These are phyloP conservation scores for Rhododendron kiyosumense DNA, from an alignment of 148 eudicot genomes.

Conservation along the genomic window DNA sequence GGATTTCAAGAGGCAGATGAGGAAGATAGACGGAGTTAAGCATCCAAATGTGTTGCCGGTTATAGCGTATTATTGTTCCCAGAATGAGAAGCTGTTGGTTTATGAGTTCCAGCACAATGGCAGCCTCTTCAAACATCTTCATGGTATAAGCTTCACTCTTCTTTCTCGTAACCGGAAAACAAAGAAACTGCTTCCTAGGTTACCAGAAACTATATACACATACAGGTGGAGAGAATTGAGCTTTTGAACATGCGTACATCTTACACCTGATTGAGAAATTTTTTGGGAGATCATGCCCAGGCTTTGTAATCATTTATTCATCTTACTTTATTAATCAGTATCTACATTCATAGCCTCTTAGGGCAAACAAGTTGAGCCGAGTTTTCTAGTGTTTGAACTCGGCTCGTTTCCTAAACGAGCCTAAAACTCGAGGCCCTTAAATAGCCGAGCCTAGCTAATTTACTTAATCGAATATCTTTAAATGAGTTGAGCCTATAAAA, in stretches of 20 bases:
- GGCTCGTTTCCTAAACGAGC: too few species aligned
- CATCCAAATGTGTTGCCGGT: slow-evolving; percentile 39
- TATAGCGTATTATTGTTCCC: slow-evolving; percentile 45
- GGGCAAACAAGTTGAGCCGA: not conserved
- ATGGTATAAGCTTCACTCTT: slow-evolving; percentile 25
- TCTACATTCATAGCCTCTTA: too few species aligned
- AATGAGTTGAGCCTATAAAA: not conserved
- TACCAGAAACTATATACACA: not conserved
- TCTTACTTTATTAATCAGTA: not conserved
- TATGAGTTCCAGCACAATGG: slow-evolving; percentile 50
- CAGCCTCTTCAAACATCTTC: slow-evolving; percentile 40
- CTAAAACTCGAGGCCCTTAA: not conserved
- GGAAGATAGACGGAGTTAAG: slow-evolving; percentile 25
- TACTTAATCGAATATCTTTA: too few species aligned
- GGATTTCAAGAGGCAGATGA: slow-evolving; percentile 41
- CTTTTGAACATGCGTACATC: not conserved
- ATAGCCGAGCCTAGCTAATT: not conserved
- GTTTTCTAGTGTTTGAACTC: not conserved
- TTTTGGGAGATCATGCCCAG: not conserved
- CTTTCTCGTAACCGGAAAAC: not conserved
- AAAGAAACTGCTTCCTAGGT: not conserved
- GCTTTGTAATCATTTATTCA: not conserved
- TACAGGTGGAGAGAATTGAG: not conserved
- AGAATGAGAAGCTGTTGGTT: slow-evolving; percentile 44
- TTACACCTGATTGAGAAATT: not conserved